Base-by-base conservation (phyloP, 1,139 yeast species). In the Nakaseomyces sp. region DNA sequence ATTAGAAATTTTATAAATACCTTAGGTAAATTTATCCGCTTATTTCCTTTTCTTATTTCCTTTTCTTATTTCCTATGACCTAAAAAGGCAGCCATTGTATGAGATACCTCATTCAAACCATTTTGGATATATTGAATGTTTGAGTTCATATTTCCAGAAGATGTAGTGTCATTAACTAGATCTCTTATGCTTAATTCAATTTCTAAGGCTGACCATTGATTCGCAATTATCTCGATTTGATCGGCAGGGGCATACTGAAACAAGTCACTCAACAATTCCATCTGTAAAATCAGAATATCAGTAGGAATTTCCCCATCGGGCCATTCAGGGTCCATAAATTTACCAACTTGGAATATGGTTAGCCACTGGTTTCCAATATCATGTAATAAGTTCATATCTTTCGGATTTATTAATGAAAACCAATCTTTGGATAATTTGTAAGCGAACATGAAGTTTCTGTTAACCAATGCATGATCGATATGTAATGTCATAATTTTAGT, bases 301-400 rank as follows among this genome's bases (percentile, higher is more conserved):
- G 62, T 66, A 45, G 58, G 69, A 2, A 50, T 54, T 42, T 63
- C 68, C 8, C 53, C 52, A 26, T 68, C 70, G 25, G 61, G 52
- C 79, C 79, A 75, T 29, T 50, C 53, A 1, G 78, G 76, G 29
- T 75, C 47, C 68, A 56, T 47, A 43, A 53, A 65, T 46, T 65
- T 65, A 8, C 64, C 80, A 5, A 79, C 76, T 55, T 80, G 86
- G 53, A 77, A 79, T 45, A 79, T 73, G 0, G 81, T 72, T 38
- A 74, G 65, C 86, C 88, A 80, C 36, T 50, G 52, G 15, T 46
- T 42, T 20, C 38, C 29, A 13, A 13, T 35, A 25, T 17, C 42
- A 19, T 15, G 17, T 17, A 31, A 16, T 5, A 18, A 8, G 20
- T 12, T 18, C n/a, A 20, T 16, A 25, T 42, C 25, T 12, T 22